A percentile compares a stretch with the other conserved stretches of the same genome.
Conservation (phyloP, 2,329 filamentous ascomycete species). For the Colletotrichum phormii region DNA sequence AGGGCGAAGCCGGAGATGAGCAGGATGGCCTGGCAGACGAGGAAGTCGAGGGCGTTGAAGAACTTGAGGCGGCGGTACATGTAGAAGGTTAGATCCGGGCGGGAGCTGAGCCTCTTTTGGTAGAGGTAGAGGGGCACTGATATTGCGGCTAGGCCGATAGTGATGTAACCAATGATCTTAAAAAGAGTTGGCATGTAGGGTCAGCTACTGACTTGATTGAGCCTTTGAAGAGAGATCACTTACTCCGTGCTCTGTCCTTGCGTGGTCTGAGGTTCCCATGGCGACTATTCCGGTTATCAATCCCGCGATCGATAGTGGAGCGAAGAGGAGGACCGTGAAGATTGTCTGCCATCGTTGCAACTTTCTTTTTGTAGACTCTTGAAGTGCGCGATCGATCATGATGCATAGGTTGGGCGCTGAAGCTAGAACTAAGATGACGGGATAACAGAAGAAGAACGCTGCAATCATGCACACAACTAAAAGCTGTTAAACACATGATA, state of each 20-base stretch:
- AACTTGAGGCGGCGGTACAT: constrained; percentile 30
- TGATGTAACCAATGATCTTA: constrained; percentile 25
- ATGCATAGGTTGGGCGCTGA: constrained; percentile 18
- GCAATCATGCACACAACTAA: constrained; percentile 19
- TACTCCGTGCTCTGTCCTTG: constrained; percentile 26
- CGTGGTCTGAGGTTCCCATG: constrained; percentile 15
- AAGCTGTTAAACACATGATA: background rate
- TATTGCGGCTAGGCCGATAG: constrained; percentile 15
- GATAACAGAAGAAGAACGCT: constrained; percentile 29
- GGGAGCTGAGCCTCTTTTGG: constrained; percentile 15
- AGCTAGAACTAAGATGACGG: constrained; percentile 18
- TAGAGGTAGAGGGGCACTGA: constrained; percentile 24
- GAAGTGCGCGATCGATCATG: constrained; percentile 29
- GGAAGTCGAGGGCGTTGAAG: constrained; percentile 25
- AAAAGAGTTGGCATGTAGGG: too few relatives aligned
- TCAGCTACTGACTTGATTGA: too few relatives aligned
- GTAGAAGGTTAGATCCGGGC: constrained; percentile 18
- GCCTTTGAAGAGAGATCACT: background rate
- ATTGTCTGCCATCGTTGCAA: constrained; percentile 24
- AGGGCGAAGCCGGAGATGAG: constrained; percentile 33
- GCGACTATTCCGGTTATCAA: constrained; percentile 8
- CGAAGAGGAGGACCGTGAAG: constrained; percentile 11
- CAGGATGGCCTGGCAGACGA: constrained; percentile 28
- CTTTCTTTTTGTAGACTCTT: constrained; percentile 9
- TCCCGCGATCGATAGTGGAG: background rate